Percentiles rank a stretch among this genome's conserved stretches.
These are phyloP conservation scores for Verbena officinalis DNA, from an alignment of 257 asterid genomes.

Conservation along the genomic window DNA sequence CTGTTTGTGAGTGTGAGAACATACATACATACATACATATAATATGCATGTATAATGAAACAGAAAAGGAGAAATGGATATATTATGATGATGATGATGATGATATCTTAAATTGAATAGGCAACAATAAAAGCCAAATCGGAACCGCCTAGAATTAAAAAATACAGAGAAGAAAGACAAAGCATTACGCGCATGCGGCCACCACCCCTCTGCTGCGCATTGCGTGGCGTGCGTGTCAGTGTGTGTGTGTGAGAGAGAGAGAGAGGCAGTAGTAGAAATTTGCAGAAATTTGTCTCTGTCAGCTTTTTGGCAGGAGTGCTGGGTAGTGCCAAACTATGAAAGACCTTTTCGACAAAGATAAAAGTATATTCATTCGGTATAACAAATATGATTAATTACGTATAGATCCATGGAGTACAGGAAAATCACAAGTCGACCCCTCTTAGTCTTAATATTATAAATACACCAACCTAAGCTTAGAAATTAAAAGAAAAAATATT, in stretches of 20 bases:
- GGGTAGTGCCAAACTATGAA: background rate
- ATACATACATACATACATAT: background rate
- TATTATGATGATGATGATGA: background rate
- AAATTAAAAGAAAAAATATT: no score
- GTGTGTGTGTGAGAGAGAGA: slow-evolving; percentile 9
- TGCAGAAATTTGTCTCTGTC: slow-evolving; percentile 45
- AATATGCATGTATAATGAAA: background rate
- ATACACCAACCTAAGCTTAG: no score
- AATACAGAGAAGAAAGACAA: slow-evolving; percentile 29
- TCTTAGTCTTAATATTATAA: no score
- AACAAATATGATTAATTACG: no score
- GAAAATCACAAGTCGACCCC: no score
- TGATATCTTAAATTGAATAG: slow-evolving; percentile 23
- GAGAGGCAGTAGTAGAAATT: slow-evolving; percentile 18
- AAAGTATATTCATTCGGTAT: no score
- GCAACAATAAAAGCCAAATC: slow-evolving; percentile 25
- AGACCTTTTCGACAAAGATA: background rate
- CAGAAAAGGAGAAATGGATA: slow-evolving; percentile 2
- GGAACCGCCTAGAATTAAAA: slow-evolving; percentile 35
- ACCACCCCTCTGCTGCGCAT: slow-evolving; percentile 37
- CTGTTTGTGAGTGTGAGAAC: background rate
- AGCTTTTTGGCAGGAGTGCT: slow-evolving; percentile 41
- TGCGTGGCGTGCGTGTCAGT: slow-evolving; percentile 25
- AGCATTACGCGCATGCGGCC: slow-evolving; percentile 54
- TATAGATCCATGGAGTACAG: no score